A percentile compares a stretch with the other conserved stretches of the same genome.
phyloP scores from a whole-genome alignment of 1,139 yeast genomes.

The Debaryomycetaceae sp. region DNA sequence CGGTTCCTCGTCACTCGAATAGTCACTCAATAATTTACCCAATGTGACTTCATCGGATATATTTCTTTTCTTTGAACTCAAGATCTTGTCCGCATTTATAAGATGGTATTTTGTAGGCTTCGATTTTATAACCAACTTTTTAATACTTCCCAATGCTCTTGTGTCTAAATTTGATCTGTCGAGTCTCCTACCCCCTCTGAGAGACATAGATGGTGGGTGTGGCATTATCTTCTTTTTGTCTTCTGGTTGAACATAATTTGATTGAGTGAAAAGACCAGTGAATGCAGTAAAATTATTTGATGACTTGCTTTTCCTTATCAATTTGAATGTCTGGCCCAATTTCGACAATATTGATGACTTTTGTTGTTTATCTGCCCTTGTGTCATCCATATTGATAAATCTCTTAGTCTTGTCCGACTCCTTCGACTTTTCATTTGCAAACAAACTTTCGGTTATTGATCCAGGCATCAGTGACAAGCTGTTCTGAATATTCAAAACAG shows the following conservation, averaged over 20 bases:
- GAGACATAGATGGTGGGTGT: conserved; percentile 11
- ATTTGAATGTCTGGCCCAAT: conserved; percentile 37
- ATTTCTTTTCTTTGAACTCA: conserved; percentile 31
- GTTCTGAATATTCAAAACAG: conserved; percentile 14
- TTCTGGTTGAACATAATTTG: conserved; percentile 18
- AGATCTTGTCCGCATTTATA: conserved; percentile 43
- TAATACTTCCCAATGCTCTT: conserved; percentile 20
- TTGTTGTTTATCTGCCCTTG: conserved; percentile 4
- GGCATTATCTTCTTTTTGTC: conserved; percentile 9
- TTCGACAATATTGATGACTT: conserved; percentile 29
- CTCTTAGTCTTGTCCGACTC: conserved; percentile 17
- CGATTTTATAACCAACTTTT: conserved; percentile 37
- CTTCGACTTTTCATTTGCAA: conserved; percentile 12
- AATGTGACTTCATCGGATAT: conserved; percentile 18
- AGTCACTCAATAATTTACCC: conserved; percentile 14
- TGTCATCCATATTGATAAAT: conserved; percentile 11
- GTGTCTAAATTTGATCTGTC: conserved; percentile 12
- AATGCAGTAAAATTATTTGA: conserved; percentile 4
- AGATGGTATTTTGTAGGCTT: conserved; percentile 43
- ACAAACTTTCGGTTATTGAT: conserved; percentile 35
- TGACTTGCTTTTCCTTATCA: conserved; percentile 22
- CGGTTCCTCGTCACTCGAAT: conserved; percentile 16
- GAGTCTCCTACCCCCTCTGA: conserved; percentile 10
- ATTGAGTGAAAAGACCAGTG: conserved; percentile 24
- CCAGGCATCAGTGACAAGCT: conserved; percentile 24